phyloP scores from a whole-genome alignment of 352 stramenopile species.

The Phytophthora palmivora region DNA sequence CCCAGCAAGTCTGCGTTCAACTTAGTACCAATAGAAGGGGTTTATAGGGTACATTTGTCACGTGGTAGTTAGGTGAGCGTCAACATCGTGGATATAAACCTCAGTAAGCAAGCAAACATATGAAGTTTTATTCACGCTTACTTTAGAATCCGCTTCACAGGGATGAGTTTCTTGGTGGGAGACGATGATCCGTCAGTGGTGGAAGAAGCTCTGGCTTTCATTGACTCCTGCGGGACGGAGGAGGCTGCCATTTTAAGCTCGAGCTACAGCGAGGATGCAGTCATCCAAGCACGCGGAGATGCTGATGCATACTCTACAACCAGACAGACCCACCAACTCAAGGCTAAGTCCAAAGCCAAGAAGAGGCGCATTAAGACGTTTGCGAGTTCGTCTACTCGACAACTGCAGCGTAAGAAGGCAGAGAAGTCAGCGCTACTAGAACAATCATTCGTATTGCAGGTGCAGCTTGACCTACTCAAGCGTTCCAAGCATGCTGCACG shows the following conservation, averaged over 20 bases:
- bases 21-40: no score
- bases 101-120: slow-evolving; percentile 2
- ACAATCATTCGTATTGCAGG: slow-evolving; percentile 14
- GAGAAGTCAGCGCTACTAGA: slow-evolving; percentile 14
- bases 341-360: slow-evolving; percentile 6
- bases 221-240: slow-evolving; percentile 15
- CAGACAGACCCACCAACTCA: background rate
- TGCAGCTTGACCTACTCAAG: slow-evolving; percentile 13
- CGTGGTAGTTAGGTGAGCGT: background rate
- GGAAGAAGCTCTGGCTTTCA: slow-evolving; percentile 27
- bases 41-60: no score
- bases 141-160: background rate
- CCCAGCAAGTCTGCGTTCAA: no score
- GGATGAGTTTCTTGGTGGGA: slow-evolving; percentile 26
- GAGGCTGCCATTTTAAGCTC: background rate
- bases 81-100: background rate
- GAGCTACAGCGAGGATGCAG: background rate
- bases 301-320: background rate
- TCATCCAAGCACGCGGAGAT: background rate
- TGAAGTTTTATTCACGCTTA: background rate
- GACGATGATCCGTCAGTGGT: slow-evolving; percentile 10
- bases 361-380: slow-evolving; percentile 27
- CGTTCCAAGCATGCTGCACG: slow-evolving; percentile 8
- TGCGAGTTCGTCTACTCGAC: slow-evolving; percentile 29
- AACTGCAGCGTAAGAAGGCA: slow-evolving; percentile 25